Conservation (phyloP, 2,329 filamentous ascomycete species). For the Colletotrichum endophyticum region DNA sequence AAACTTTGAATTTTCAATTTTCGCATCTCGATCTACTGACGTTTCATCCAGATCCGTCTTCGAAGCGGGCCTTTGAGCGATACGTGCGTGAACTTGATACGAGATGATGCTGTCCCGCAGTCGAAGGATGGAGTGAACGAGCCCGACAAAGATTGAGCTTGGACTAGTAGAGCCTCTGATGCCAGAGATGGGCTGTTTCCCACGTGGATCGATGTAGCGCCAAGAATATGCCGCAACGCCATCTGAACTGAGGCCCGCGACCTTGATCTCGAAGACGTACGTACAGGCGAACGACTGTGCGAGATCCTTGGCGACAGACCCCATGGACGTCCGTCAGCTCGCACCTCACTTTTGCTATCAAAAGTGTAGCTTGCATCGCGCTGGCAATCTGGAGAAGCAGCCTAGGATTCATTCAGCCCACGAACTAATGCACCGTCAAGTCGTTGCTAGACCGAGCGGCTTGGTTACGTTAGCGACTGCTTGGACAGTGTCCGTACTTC, state of each 20-base stretch:
- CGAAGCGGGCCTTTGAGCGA: background rate
- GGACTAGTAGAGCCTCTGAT: background rate
- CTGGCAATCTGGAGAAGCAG: background rate
- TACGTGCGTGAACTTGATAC: background rate
- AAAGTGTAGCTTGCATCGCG: background rate
- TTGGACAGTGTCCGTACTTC: background rate
- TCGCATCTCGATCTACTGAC: conserved; percentile 2
- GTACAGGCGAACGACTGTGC: background rate
- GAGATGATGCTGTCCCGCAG: background rate
- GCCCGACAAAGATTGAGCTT: background rate
- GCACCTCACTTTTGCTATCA: background rate
- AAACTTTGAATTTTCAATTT: background rate
- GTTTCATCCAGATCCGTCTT: conserved; percentile 2
- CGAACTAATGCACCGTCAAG: background rate
- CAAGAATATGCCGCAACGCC: conserved; percentile 3
- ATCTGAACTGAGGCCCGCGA: conserved; percentile 12
- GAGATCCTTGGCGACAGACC: background rate
- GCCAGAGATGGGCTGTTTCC: background rate
- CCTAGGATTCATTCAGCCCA: background rate
- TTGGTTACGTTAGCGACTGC: background rate
- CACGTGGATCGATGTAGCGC: background rate
- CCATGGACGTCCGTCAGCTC: background rate
- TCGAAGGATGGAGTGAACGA: background rate
- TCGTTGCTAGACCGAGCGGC: background rate
- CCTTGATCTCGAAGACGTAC: background rate